phyloP scores from a whole-genome alignment of 371 early-diverging fungal species.

The Dichotomocladium elegans region DNA sequence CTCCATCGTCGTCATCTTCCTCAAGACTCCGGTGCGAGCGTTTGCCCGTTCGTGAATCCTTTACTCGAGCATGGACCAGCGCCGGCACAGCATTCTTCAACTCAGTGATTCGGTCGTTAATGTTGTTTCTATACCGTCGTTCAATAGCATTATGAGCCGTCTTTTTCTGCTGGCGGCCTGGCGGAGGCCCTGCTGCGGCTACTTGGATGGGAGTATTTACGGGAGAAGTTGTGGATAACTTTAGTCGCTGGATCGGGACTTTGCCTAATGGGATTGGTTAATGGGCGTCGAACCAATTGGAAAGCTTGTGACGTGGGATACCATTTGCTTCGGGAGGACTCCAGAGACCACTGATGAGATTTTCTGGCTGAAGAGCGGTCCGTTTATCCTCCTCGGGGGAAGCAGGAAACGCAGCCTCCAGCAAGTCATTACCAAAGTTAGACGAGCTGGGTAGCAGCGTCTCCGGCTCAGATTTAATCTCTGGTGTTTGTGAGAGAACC shows the following conservation, averaged over 20 bases:
- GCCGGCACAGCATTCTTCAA: slow-evolving; percentile 85
- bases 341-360: too few species aligned
- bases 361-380: too few species aligned
- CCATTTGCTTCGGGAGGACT: not conserved
- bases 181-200: slow-evolving; percentile 4
- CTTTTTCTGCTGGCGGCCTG: slow-evolving; percentile 59
- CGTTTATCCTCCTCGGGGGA: too few species aligned
- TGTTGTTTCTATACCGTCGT: slow-evolving; percentile 89
- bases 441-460: too few species aligned
- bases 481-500: slow-evolving; percentile 9
- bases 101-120: slow-evolving; percentile 89
- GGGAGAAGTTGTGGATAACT: slow-evolving; percentile 13
- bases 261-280: too few species aligned
- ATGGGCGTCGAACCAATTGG: too few species aligned
- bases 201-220: not conserved
- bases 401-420: too few species aligned
- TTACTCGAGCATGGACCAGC: slow-evolving; percentile 58
- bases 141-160: slow-evolving; percentile 93
- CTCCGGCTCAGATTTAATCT: not conserved
- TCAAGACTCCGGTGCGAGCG: slow-evolving; percentile 37
- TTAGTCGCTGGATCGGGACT: slow-evolving; percentile 38
- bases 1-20: slow-evolving; percentile 54
- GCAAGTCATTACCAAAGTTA: too few species aligned
- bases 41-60: slow-evolving; percentile 32
- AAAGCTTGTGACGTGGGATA: too few species aligned